Base-by-base conservation (phyloP, 2,329 filamentous ascomycete species). In the Hypocreales sp. region DNA sequence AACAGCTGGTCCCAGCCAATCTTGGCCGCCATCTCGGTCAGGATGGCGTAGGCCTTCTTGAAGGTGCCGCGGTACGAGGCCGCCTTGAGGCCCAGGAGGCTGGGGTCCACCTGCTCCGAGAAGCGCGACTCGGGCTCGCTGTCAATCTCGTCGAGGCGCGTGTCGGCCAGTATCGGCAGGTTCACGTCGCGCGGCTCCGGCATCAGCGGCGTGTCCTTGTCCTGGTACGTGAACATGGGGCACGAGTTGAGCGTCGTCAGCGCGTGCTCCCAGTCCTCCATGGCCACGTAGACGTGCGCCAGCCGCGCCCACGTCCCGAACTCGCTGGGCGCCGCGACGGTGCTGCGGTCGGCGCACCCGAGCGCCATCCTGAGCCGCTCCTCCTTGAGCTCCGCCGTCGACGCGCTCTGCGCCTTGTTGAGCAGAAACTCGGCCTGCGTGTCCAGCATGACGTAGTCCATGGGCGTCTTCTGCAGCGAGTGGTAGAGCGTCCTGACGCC, bases 151-250 rank as follows among this genome's bases (percentile, higher is more conserved):
- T 98, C 90, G 29, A 94, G 71, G 31, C 86, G 72, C 12, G 82
- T 92, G 51, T 95, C 90, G 1, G 79, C 68, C 28, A 95, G 65
- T 11, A 87, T 80, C 0, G 90, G 90, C 10, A 98, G 67, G 40
- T 80, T 73, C 22, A 95, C 79, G 30, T 84, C 80, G 41, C 79
- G 78, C 0, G 90, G 86, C 45, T 93, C 84, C 2, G 90, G 90
- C 79, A 95, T 87, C 33, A 90, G 59, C 4, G 90, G 90, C 5
- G 84, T 79, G 49, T 98, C 90, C 53, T 94, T 95, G 55, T 98
- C 90, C 53, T 95, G 90, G 52, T 98, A 95, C 6, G 90, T 98
- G 53, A 98, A 98, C 90, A 98, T 98, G 7, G 90, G 90, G 51
- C 90, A 98, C 12, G 90, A 98, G 56, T 98, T 98, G 28, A 98